These are phyloP conservation scores for Salix brachista DNA, from an alignment of 345 rosid species.

Conservation along the genomic window DNA sequence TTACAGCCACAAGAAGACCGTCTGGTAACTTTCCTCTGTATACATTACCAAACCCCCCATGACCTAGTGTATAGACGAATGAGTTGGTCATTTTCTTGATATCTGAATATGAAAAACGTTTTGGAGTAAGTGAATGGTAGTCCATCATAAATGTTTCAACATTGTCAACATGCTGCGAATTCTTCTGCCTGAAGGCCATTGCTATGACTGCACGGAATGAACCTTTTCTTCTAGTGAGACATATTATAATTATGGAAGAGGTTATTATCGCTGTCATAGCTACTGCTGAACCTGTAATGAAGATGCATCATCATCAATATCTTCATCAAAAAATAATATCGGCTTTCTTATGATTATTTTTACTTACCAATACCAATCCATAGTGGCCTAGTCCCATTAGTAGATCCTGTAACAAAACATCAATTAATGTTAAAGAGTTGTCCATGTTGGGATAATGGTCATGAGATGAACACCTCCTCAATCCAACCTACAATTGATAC, in stretches of 20 bases:
- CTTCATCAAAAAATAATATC: background rate
- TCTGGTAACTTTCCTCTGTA: slow-evolving; percentile 33
- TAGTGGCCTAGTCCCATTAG: background rate
- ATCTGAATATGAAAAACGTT: slow-evolving; percentile 5
- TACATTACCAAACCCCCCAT: slow-evolving; percentile 38
- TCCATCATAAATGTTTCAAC: slow-evolving; percentile 10
- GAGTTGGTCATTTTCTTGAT: slow-evolving; percentile 25
- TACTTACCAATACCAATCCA: background rate
- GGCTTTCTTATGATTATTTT: background rate
- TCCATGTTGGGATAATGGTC: no score
- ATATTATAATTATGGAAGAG: background rate
- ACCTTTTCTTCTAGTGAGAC: background rate
- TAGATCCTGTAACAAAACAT: background rate
- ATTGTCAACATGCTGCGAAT: background rate
- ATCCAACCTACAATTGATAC: no score
- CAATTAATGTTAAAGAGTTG: no score
- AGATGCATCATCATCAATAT: background rate
- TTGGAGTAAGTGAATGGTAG: background rate
- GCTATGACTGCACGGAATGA: background rate
- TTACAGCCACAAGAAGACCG: slow-evolving; percentile 35
- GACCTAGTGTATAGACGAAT: slow-evolving; percentile 27
- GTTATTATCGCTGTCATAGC: no score
- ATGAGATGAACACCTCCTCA: no score
- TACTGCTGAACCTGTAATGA: background rate
- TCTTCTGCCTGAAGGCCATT: background rate